These are phyloP conservation scores for Pseudofabraea citricarpa DNA, from an alignment of 2,329 filamentous ascomycete species.

Conservation along the genomic window DNA sequence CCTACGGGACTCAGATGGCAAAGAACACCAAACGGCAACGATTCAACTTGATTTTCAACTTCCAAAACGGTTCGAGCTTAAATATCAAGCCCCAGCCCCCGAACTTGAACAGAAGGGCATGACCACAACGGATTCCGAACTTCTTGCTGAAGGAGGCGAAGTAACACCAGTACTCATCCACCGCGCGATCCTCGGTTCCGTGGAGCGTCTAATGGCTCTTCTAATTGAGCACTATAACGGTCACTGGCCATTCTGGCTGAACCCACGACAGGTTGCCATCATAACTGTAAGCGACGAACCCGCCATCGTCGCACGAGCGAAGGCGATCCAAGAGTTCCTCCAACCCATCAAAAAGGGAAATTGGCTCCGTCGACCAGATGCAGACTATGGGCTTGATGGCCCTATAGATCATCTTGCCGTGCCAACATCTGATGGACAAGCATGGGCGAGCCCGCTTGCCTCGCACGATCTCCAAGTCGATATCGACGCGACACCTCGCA, in stretches of 20 bases:
- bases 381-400: too few relatives aligned
- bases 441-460: constrained; percentile 19
- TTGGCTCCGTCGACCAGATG: background rate
- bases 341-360: background rate
- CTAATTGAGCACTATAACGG: constrained; percentile 80
- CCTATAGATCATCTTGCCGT: constrained; percentile 4
- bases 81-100: constrained; percentile 67
- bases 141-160: constrained; percentile 48
- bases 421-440: constrained; percentile 27
- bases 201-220: constrained; percentile 80
- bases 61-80: constrained; percentile 73
- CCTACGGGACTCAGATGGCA: constrained; percentile 72
- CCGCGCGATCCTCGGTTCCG: constrained; percentile 76
- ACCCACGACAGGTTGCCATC: constrained; percentile 71
- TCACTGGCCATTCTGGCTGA: constrained; percentile 84
- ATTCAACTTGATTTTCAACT: constrained; percentile 89
- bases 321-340: constrained; percentile 10
- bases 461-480: constrained; percentile 54
- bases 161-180: constrained; percentile 78
- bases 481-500: constrained; percentile 58
- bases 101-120: constrained; percentile 51
- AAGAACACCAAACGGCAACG: constrained; percentile 84
- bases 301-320: constrained; percentile 21
- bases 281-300: constrained; percentile 62
- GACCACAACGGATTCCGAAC: constrained; percentile 41